Base-by-base conservation (phyloP, 495 filamentous ascomycete species). In the Pseudotulostoma volvatum region DNA sequence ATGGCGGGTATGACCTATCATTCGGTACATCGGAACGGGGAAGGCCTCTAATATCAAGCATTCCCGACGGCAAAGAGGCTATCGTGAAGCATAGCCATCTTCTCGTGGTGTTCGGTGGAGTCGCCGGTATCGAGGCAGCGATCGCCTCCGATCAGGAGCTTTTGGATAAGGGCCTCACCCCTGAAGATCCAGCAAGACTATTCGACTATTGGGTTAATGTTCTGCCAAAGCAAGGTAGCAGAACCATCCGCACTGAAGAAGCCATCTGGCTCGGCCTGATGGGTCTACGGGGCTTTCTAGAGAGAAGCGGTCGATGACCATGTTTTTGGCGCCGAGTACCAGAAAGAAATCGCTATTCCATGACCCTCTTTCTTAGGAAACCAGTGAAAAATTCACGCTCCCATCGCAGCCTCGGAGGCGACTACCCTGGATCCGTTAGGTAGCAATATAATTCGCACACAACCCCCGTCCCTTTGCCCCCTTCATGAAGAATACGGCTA, bases 181-280 rank as follows among this genome's bases (percentile, higher is more conserved):
- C 68, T 14, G 54, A 62, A 17, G 61, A 68, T 25, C 68, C 70
- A 14, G 69, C 62, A 37, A 73, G 79, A 44, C 49, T 83, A 39
- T 88, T 88, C 52, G 82, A 88, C 54, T 57, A 70, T 37, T 86
- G 79, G 80, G 65, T 88, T 13, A 79, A 88, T 50, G 59, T 83
- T 1, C 61, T 76, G 43, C 79, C 79, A 2, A 72, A 72, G 2
- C 79, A 86, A 50, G 82, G 81, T 1, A 84, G 77, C 48, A 61
- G 81, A 45, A 81, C 75, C 1, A 84, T 86, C 40, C 59, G 79
- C 47, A 85, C 79, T 3, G 82, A 86, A 39, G 82, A 88, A 53
- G 81, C 81, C 1, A 57, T 86, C 33, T 78, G 79, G 69, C 63
- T 83, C 44, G 77, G 68, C 1, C 48, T 85, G 55, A 70, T 66